Conservation (phyloP, 108 stramenopile species). For the Stephanodiscus minutulus region DNA sequence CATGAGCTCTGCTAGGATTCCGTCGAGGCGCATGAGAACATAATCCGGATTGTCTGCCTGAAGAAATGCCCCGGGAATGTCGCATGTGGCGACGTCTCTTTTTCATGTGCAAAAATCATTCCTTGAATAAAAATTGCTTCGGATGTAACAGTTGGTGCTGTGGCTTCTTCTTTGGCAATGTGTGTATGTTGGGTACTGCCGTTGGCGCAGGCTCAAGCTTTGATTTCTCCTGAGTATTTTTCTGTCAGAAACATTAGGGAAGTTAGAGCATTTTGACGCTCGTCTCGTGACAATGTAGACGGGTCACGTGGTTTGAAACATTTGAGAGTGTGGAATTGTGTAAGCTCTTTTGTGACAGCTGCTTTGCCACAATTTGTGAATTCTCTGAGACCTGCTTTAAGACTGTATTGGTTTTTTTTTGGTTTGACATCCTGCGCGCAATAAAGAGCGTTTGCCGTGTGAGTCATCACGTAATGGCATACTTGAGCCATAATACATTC, state of each 20-base stretch:
- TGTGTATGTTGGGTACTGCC: not conserved
- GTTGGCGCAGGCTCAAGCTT: slow-evolving; percentile 4
- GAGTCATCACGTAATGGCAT: no score
- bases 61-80: slow-evolving; percentile 47
- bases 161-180: slow-evolving; percentile 21
- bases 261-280: not conserved
- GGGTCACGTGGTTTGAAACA: not conserved
- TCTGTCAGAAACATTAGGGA: not conserved
- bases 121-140: slow-evolving; percentile 4
- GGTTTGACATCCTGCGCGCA: no score
- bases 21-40: slow-evolving; percentile 27
- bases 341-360: not conserved
- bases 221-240: slow-evolving; percentile 24
- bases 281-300: slow-evolving; percentile 5
- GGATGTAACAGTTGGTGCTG: slow-evolving; percentile 2
- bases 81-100: slow-evolving; percentile 30
- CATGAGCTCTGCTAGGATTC: slow-evolving; percentile 31
- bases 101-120: slow-evolving; percentile 37
- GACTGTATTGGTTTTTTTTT: no score
- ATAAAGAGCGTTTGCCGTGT: no score
- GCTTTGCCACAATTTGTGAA: no score
- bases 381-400: no score
- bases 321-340: not conserved
- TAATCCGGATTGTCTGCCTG: slow-evolving; percentile 34
- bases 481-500: no score